Evolutionary conservation across 164 flowering plant species (phyloP).

Genomic region (Vitis labrusca): DNA sequence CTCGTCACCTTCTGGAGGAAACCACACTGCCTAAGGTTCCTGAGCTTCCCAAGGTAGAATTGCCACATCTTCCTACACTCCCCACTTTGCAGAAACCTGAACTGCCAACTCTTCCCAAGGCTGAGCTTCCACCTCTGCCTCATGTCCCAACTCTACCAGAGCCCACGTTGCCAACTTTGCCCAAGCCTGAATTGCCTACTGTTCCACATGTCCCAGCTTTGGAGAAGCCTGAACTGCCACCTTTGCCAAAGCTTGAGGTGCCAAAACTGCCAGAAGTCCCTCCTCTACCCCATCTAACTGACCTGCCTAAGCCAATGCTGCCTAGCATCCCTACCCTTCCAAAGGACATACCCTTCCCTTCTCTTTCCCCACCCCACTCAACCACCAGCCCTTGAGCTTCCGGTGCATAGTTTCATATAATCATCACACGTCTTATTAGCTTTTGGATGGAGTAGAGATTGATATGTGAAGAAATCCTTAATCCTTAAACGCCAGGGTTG

Average conservation of each 20-base stretch:
- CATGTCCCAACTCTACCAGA: neutral
- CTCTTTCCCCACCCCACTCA: no score
- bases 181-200: no score
- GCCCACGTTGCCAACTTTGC: neutral
- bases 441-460: no score
- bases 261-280: neutral
- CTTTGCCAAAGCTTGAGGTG: neutral
- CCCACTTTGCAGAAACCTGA: conserved; percentile 3
- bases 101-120: conserved; percentile 1
- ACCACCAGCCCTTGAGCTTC: no score
- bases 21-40: conserved; percentile 2
- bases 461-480: no score
- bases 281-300: neutral
- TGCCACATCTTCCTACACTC: neutral
- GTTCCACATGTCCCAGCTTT: no score
- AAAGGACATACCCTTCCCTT: no score
- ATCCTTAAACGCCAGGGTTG: no score
- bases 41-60: neutral
- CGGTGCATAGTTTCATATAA: no score
- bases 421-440: no score
- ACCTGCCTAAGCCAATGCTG: no score
- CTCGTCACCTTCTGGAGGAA: conserved; percentile 14
- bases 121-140: neutral
- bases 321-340: no score
- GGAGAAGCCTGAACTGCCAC: neutral